Evolutionary conservation across 257 asterid genomes (phyloP).

Genomic region (Solanum medicagineum): DNA sequence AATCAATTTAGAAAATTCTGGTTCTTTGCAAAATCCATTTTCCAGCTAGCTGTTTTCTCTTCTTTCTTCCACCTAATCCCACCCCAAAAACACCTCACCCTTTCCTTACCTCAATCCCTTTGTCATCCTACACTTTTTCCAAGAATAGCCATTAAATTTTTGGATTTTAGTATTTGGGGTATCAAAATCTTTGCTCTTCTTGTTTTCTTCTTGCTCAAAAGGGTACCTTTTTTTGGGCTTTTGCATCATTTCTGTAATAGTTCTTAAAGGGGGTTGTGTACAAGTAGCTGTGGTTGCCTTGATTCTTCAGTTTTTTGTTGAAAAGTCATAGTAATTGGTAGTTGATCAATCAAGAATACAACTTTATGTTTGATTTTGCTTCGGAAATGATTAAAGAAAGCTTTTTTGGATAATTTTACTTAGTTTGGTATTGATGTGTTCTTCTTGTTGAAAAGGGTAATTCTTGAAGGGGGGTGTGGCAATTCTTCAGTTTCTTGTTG

Average conservation of each 20-base stretch:
- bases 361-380: not conserved
- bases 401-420: not conserved
- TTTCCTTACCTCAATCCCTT: not conserved
- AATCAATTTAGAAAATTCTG: not conserved
- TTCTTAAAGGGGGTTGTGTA: not conserved
- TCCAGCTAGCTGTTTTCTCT: not conserved
- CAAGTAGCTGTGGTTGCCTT: not conserved
- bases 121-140: constrained; percentile 14
- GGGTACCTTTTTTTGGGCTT: not conserved
- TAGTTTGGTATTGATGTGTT: not conserved
- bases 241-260: not conserved
- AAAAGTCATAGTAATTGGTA: not conserved
- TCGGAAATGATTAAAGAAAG: not conserved
- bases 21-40: not conserved
- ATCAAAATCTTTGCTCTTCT: not conserved
- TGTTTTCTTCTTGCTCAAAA: not conserved
- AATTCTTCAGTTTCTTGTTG: not conserved
- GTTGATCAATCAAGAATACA: not conserved
- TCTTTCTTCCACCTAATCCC: not conserved
- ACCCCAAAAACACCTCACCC: not conserved
- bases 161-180: not conserved
- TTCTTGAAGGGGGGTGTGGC: not conserved
- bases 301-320: not conserved
- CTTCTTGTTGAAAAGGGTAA: not conserved
- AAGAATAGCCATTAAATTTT: constrained; percentile 7